A percentile compares a stretch with the other conserved stretches of the same genome.
Evolutionary conservation across 768 basidiomycete species (phyloP).

Genomic region (Punctularia strigosozonata): DNA sequence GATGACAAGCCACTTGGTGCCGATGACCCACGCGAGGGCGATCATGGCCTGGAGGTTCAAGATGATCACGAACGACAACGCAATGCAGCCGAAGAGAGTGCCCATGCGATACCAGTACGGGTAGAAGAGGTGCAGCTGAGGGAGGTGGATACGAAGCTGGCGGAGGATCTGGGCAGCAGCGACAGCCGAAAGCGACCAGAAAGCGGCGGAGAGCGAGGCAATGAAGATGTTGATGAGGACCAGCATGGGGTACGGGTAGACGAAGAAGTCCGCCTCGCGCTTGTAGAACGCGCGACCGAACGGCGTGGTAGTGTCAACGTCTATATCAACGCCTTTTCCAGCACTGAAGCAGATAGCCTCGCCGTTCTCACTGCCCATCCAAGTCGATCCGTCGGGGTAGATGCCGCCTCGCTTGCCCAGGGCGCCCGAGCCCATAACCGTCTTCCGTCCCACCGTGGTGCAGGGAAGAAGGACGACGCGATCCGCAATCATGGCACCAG

Average conservation of each 20-base stretch:
- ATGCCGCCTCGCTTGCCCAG: slow-evolving; percentile 27
- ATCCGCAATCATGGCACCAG: slow-evolving; percentile 41
- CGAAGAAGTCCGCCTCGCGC: slow-evolving; percentile 25
- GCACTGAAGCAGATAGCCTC: slow-evolving; percentile 26
- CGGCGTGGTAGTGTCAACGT: slow-evolving; percentile 22
- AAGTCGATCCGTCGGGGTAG: slow-evolving; percentile 32
- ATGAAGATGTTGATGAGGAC: slow-evolving; percentile 25
- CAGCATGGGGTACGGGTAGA: slow-evolving; percentile 26
- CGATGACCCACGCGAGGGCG: slow-evolving; percentile 28
- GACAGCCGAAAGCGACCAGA: slow-evolving; percentile 30
- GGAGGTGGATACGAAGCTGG: slow-evolving; percentile 20
- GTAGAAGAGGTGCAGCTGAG: slow-evolving; percentile 20
- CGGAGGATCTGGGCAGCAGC: slow-evolving; percentile 26
- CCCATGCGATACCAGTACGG: slow-evolving; percentile 27
- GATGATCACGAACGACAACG: slow-evolving; percentile 24
- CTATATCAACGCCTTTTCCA: slow-evolving; percentile 14
- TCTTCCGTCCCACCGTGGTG: slow-evolving; percentile 23
- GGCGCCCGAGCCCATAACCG: slow-evolving; percentile 38
- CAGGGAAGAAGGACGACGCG: slow-evolving; percentile 34
- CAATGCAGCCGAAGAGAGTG: slow-evolving; percentile 27
- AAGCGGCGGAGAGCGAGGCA: slow-evolving; percentile 24
- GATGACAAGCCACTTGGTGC: slow-evolving; percentile 31
- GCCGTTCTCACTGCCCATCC: slow-evolving; percentile 35
- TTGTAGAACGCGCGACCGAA: slow-evolving; percentile 33
- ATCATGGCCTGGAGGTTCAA: slow-evolving; percentile 26